Conservation (phyloP, 176 grass and related monocot species). For the Aegilops bicornis region DNA sequence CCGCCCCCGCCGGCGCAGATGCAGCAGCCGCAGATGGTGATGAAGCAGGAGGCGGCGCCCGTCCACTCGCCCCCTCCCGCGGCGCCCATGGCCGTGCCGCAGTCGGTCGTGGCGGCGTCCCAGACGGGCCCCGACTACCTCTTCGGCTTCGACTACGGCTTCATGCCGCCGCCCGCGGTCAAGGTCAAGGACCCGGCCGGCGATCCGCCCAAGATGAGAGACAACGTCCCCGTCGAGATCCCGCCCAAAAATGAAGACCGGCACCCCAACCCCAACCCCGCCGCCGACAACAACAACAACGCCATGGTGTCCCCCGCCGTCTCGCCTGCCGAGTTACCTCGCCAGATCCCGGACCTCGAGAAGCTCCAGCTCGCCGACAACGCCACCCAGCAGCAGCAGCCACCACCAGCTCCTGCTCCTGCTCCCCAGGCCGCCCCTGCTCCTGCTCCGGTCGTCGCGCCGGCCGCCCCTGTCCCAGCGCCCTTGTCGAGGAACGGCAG, state of each 20-base stretch:
- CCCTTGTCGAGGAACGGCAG: slow-evolving; percentile 55
- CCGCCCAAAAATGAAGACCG: slow-evolving; percentile 49
- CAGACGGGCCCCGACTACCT: slow-evolving; percentile 62
- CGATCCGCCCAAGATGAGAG: slow-evolving; percentile 30
- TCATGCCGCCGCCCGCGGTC: slow-evolving; percentile 69
- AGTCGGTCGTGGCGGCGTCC: background rate
- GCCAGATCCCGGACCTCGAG: slow-evolving; percentile 75
- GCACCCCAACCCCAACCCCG: slow-evolving; percentile 22
- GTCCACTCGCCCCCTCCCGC: slow-evolving; percentile 23
- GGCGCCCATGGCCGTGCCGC: background rate
- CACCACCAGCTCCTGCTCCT: background rate
- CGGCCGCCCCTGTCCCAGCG: background rate
- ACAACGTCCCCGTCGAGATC: slow-evolving; percentile 58
- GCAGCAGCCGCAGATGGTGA: too few species aligned
- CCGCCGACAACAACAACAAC: background rate
- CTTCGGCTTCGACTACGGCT: slow-evolving; percentile 75
- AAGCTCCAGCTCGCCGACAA: slow-evolving; percentile 65
- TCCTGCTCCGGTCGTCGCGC: background rate
- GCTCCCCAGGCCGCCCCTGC: background rate
- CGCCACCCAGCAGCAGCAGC: slow-evolving; percentile 26
- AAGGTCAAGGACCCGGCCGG: slow-evolving; percentile 69
- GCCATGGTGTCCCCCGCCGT: slow-evolving; percentile 34
- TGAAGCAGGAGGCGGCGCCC: slow-evolving; percentile 19
- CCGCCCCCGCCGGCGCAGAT: background rate
- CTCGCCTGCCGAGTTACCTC: slow-evolving; percentile 54